Evolutionary conservation across 2,329 filamentous ascomycete genomes (phyloP), one percentile per base, ranked within the genome.

Genomic region (Fusarium fujikuroi): DNA sequence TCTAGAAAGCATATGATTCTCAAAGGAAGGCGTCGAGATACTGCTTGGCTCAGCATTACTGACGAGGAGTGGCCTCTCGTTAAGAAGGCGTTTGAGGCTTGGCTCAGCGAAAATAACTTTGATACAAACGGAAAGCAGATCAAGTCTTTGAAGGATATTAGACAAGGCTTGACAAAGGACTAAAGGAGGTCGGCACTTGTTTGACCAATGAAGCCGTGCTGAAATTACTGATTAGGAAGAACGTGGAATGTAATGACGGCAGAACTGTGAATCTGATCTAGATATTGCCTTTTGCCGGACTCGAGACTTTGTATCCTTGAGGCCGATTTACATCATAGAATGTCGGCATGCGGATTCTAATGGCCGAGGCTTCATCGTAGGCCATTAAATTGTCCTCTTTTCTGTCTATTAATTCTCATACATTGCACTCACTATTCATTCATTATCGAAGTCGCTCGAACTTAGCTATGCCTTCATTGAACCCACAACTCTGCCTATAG

Each of bases 11-110:
- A 92, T 76, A 85, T 91, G 85, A 83, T 92, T 36, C 75, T 87
- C 12, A 90, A 88, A 72, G 90, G 89, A 1, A 80, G 84, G 28
- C 85, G 81, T 59, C 81, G 91, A 47, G 90, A 92, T 76, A 90
- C 89, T 1, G 84, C 86, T 7, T 92, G 89, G 88, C 89, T 85
- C 62, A 87, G 88, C 28, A 87, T 92, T 12, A 75, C 88, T 3
- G 86, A 89, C 56, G 84, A 85, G 1, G 91, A 92, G 65, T 92
- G 90, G 90, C 82, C 83, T 4, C 57, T 63, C 1, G 78, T 85
- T 2, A 87, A 84, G 71, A 68, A 73, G 2, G 87, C 80, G 0
- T 81, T 92, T 52, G 85, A 89, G 74, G 70, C 56, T 23, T 92
- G 91, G 91, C 70, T 92, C 53, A 80, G 80, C 23, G 79, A 82